These are phyloP conservation scores for Coemansia sp. DNA, from an alignment of 192 early-diverging fungal genomes.

Conservation along the genomic window DNA sequence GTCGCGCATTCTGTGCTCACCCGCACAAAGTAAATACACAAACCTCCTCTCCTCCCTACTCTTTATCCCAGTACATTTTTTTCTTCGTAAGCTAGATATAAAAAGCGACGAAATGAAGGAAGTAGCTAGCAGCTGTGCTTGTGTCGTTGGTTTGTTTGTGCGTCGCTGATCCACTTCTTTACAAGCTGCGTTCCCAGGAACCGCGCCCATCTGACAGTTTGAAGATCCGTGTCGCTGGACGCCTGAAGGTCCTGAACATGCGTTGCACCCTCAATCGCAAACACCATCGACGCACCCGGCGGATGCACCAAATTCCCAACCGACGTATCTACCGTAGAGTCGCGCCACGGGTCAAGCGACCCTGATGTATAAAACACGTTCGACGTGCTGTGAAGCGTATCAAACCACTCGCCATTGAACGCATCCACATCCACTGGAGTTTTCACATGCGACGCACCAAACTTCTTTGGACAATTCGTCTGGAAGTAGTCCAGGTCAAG, in stretches of 20 bases:
- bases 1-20: slow-evolving; percentile 81
- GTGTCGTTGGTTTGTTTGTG: not conserved
- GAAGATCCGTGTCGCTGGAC: slow-evolving; percentile 16
- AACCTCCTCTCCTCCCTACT: not conserved
- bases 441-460: slow-evolving; percentile 18
- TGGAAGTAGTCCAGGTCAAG: slow-evolving; percentile 47
- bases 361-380: slow-evolving; percentile 64
- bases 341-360: slow-evolving; percentile 61
- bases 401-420: slow-evolving; percentile 38
- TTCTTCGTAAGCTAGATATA: too few relatives aligned
- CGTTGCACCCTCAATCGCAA: slow-evolving; percentile 34
- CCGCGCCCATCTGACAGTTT: slow-evolving; percentile 18
- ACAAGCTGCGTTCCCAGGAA: slow-evolving; percentile 21
- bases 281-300: slow-evolving; percentile 4
- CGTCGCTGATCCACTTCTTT: slow-evolving; percentile 14
- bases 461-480: slow-evolving; percentile 39
- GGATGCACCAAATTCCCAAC: slow-evolving; percentile 11
- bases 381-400: slow-evolving; percentile 20
- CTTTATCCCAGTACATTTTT: too few relatives aligned
- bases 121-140: not conserved
- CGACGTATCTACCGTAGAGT: slow-evolving; percentile 44
- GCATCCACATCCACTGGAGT: slow-evolving; percentile 35
- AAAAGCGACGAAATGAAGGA: not conserved
- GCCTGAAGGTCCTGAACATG: slow-evolving; percentile 37
- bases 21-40: slow-evolving; percentile 67